phyloP scores from a whole-genome alignment of 2,329 filamentous ascomycete species.

The Sclerotiophoma versabilis region DNA sequence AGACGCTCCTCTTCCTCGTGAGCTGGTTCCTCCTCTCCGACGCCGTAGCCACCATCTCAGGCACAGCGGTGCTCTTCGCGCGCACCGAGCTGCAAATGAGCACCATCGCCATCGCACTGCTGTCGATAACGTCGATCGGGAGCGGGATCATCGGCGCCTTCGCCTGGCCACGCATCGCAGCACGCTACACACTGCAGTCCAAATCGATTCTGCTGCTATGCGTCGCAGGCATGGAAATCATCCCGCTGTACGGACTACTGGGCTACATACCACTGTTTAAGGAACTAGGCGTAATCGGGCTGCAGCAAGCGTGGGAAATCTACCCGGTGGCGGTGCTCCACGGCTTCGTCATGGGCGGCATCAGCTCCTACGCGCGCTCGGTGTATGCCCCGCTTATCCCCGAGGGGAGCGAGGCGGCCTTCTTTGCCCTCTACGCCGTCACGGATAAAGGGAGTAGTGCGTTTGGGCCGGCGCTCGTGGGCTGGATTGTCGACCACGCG shows the following conservation, averaged over 20 bases:
- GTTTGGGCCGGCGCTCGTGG: constrained; percentile 90
- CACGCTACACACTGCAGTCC: constrained; percentile 69
- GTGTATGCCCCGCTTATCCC: constrained; percentile 91
- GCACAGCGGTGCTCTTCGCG: constrained; percentile 92
- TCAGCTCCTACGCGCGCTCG: constrained; percentile 87
- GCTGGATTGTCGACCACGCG: constrained; percentile 77
- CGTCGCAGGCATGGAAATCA: constrained; percentile 84
- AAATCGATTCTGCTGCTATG: constrained; percentile 86
- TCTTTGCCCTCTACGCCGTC: constrained; percentile 92
- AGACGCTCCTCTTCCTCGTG: constrained; percentile 77
- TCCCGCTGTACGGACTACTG: constrained; percentile 85
- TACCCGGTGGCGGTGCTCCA: constrained; percentile 86
- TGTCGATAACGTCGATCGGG: constrained; percentile 88
- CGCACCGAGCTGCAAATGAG: constrained; percentile 90
- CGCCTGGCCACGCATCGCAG: constrained; percentile 81
- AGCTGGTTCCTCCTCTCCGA: constrained; percentile 95
- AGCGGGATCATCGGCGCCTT: constrained; percentile 88
- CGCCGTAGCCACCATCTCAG: constrained; percentile 89
- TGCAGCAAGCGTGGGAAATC: constrained; percentile 92
- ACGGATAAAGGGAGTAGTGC: constrained; percentile 94
- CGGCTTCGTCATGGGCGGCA: constrained; percentile 85
- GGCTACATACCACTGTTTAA: constrained; percentile 82
- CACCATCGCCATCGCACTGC: constrained; percentile 81
- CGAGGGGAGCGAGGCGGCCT: constrained; percentile 88
- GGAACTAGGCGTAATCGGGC: constrained; percentile 74